Evolutionary conservation across 176 grass and related monocot species (phyloP).

Genomic region (Saccharum officinarum): DNA sequence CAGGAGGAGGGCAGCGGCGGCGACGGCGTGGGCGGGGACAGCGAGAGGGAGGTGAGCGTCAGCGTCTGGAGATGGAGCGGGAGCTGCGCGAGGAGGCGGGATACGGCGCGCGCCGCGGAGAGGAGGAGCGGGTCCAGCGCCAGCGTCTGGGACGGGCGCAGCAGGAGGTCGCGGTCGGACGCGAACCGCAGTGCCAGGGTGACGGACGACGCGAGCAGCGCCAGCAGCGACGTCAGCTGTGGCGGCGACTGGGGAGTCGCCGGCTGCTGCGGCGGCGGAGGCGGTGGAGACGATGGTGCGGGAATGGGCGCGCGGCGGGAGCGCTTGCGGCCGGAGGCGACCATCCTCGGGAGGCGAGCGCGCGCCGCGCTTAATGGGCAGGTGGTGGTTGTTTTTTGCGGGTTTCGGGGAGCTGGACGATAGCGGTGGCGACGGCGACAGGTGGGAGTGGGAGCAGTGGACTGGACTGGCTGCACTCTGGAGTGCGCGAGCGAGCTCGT

Average conservation of each 20-base stretch:
- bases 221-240: constrained; percentile 52
- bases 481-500: not conserved
- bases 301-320: constrained; percentile 24
- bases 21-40: constrained; percentile 49
- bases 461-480: not conserved
- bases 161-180: constrained; percentile 41
- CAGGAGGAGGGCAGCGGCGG: constrained; percentile 53
- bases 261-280: not conserved
- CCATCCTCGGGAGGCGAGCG: constrained; percentile 32
- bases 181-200: constrained; percentile 49
- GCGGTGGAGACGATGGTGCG: not conserved
- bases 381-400: not conserved
- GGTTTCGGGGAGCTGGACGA: constrained; percentile 3
- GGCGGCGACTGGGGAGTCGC: constrained; percentile 8
- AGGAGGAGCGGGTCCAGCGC: constrained; percentile 49
- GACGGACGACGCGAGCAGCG: constrained; percentile 49
- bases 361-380: not conserved
- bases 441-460: constrained; percentile 16
- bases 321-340: constrained; percentile 33
- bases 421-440: constrained; percentile 35
- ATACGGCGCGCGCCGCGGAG: constrained; percentile 41
- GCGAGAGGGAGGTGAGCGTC: constrained; percentile 61
- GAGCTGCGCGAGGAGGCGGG: constrained; percentile 58
- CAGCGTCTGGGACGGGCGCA: constrained; percentile 37
- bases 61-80: constrained; percentile 61